These are phyloP conservation scores for Astathelohania contejeani DNA, from an alignment of 371 early-diverging fungal species.

Conservation along the genomic window DNA sequence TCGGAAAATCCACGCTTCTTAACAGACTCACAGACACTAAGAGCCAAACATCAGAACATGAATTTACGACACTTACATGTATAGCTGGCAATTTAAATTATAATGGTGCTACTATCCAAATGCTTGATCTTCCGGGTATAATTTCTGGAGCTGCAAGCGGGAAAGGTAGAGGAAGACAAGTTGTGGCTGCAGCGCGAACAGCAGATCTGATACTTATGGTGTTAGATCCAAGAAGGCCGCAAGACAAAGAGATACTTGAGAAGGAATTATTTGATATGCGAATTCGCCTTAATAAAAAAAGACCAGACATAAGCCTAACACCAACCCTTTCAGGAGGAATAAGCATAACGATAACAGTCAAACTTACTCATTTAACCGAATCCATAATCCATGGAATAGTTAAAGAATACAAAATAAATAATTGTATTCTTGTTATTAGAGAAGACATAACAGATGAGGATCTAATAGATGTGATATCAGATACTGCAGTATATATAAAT, in stretches of 20 bases:
- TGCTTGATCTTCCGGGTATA: constrained; percentile 74
- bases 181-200: constrained; percentile 84
- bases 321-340: constrained; percentile 95
- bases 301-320: constrained; percentile 69
- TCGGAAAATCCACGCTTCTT: constrained; percentile 89
- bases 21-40: constrained; percentile 79
- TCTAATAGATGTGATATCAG: constrained; percentile 87
- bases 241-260: constrained; percentile 70
- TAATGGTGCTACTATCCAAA: constrained; percentile 88
- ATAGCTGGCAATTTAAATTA: constrained; percentile 60
- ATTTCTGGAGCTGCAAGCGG: constrained; percentile 98
- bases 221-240: constrained; percentile 84
- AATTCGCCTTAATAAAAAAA: constrained; percentile 72
- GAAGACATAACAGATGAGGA: constrained; percentile 75
- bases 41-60: constrained; percentile 75
- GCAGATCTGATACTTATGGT: constrained; percentile 92
- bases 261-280: constrained; percentile 91
- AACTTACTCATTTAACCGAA: constrained; percentile 63
- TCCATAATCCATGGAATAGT: constrained; percentile 71
- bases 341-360: constrained; percentile 58
- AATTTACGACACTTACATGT: constrained; percentile 90
- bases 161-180: constrained; percentile 87
- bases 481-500: constrained; percentile 77
- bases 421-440: constrained; percentile 80
- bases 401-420: constrained; percentile 85